A percentile compares a stretch with the other conserved stretches of the same genome.
Conservation (phyloP, 1,284 basidiomycete species). For the Xerocomus cyaneibrunnescens region DNA sequence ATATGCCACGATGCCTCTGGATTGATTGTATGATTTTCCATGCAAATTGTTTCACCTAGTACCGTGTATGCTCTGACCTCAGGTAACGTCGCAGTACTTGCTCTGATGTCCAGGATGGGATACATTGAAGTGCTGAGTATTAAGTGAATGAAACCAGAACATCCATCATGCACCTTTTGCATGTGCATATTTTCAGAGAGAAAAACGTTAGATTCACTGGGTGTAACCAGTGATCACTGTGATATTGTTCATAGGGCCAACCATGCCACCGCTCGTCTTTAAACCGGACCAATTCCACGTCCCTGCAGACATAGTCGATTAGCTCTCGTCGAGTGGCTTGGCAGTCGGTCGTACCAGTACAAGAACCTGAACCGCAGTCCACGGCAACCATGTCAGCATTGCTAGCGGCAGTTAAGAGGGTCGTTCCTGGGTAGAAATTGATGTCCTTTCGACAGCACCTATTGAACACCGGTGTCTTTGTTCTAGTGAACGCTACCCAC, state of each 20-base stretch:
- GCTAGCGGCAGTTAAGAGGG: slow-evolving; percentile 38
- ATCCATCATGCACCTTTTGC: too few species aligned
- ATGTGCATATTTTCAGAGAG: too few species aligned
- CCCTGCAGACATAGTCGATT: slow-evolving; percentile 31
- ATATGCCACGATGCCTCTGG: slow-evolving; percentile 8
- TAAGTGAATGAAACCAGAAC: too few species aligned
- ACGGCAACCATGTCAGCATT: slow-evolving; percentile 41
- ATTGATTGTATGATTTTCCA: too few species aligned
- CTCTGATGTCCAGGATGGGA: too few species aligned
- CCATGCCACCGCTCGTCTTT: slow-evolving; percentile 1
- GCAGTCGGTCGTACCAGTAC: slow-evolving; percentile 42
- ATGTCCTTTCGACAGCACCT: slow-evolving; percentile 33
- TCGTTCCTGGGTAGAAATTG: slow-evolving; percentile 40
- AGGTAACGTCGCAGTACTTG: too few species aligned
- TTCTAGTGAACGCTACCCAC: slow-evolving; percentile 15
- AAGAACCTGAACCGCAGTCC: slow-evolving; percentile 47
- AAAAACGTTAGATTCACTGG: too few species aligned
- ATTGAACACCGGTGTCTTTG: background rate
- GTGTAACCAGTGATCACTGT: too few species aligned
- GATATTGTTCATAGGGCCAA: too few species aligned
- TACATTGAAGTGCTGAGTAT: too few species aligned
- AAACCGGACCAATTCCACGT: slow-evolving; percentile 55
- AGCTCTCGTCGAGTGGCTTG: background rate
- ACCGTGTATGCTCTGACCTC: too few species aligned
- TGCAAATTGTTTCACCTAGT: too few species aligned